Evolutionary conservation across 2,329 filamentous ascomycete genomes (phyloP).

Genomic region (Colletotrichum sp.): DNA sequence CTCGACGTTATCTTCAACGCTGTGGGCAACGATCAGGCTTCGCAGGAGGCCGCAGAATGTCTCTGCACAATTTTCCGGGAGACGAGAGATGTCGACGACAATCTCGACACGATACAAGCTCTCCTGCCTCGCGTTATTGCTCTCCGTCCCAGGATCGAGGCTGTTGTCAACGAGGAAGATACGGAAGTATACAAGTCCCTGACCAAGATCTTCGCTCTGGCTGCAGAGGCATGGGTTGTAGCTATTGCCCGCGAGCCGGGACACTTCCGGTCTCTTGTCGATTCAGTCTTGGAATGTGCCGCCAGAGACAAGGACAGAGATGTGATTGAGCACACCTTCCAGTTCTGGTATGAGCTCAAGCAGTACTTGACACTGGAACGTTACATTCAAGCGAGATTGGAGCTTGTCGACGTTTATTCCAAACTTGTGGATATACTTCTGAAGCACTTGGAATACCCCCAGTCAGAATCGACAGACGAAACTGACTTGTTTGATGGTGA

Average conservation of each 20-base stretch:
- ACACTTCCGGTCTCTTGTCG: constrained; percentile 85
- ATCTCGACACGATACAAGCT: constrained; percentile 78
- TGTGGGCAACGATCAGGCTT: constrained; percentile 75
- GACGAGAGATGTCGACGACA: constrained; percentile 93
- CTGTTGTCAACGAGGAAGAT: constrained; percentile 81
- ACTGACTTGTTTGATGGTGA: constrained; percentile 93
- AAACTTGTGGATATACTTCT: constrained; percentile 93
- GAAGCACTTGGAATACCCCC: constrained; percentile 86
- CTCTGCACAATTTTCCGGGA: constrained; percentile 91
- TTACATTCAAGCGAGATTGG: constrained; percentile 81
- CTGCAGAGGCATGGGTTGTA: constrained; percentile 93
- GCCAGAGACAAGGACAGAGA: constrained; percentile 87
- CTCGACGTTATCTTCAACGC: constrained; percentile 82
- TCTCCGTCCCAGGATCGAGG: constrained; percentile 76
- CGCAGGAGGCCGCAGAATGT: constrained; percentile 90
- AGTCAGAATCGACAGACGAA: constrained; percentile 74
- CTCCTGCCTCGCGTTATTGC: constrained; percentile 83
- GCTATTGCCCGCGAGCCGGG: constrained; percentile 83
- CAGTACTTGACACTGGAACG: constrained; percentile 91
- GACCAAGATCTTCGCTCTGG: constrained; percentile 89
- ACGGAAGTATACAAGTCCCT: constrained; percentile 85
- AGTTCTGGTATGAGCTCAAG: constrained; percentile 98
- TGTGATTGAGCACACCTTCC: constrained; percentile 91
- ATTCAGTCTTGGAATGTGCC: constrained; percentile 91
- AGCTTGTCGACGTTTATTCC: constrained; percentile 82